Percentiles rank a stretch among this genome's conserved stretches.
phyloP scores from a whole-genome alignment of 163 green algal species.

The Botryococcus braunii region DNA sequence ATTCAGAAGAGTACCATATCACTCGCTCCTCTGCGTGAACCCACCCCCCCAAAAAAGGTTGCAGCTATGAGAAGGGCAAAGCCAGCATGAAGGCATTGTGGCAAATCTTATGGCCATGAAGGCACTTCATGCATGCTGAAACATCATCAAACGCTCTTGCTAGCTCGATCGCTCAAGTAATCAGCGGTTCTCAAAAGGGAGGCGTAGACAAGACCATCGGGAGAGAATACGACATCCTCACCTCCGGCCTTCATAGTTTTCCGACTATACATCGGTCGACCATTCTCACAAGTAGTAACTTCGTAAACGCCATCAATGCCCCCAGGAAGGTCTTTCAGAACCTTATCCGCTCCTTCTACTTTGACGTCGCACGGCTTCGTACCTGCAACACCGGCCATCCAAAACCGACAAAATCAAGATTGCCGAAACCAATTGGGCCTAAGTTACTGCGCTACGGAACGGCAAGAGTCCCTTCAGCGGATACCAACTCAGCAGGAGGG shows the following conservation, averaged over 20 bases:
- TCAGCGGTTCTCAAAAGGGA: background rate
- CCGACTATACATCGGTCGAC: slow-evolving; percentile 19
- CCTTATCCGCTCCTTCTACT: slow-evolving; percentile 15
- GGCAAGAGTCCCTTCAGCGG: background rate
- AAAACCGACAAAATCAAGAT: background rate
- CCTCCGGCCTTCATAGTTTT: background rate
- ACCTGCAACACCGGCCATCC: slow-evolving; percentile 9
- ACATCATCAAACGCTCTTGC: background rate
- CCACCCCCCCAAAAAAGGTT: background rate
- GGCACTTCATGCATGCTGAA: background rate
- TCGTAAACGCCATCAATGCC: slow-evolving; percentile 25
- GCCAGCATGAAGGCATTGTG: background rate
- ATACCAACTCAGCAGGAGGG: slow-evolving; percentile 1
- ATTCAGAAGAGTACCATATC: slow-evolving; percentile 21
- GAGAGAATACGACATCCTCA: background rate
- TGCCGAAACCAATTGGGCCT: background rate
- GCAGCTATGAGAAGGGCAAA: background rate
- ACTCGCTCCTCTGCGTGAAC: slow-evolving; percentile 19
- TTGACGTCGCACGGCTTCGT: slow-evolving; percentile 19
- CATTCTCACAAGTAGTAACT: slow-evolving; percentile 18
- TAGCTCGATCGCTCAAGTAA: background rate
- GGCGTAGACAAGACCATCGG: background rate
- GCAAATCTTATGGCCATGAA: background rate
- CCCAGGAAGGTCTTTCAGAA: slow-evolving; percentile 5
- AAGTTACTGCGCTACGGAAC: background rate